Percentiles rank a stretch among this genome's conserved stretches.
Evolutionary conservation across 2,329 filamentous ascomycete genomes (phyloP).

Genomic region (Elsinoe necatrix): DNA sequence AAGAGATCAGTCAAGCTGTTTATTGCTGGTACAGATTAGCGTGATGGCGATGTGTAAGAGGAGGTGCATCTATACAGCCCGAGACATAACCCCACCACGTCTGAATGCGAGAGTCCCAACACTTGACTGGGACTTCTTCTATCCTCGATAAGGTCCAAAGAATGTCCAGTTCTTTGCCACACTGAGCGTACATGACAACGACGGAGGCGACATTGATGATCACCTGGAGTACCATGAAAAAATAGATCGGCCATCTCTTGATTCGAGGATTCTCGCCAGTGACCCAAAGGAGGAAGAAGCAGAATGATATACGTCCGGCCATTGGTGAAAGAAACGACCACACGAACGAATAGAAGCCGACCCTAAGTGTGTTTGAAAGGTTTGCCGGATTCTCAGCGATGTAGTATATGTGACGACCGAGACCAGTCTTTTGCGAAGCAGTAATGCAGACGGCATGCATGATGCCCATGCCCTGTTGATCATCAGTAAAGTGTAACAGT

Average conservation of each 20-base stretch:
- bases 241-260: slow-evolving; percentile 24
- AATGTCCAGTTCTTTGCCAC: slow-evolving; percentile 22
- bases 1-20: slow-evolving; percentile 27
- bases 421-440: slow-evolving; percentile 20
- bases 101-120: slow-evolving; percentile 21
- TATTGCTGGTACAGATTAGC: slow-evolving; percentile 23
- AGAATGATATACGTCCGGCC: slow-evolving; percentile 25
- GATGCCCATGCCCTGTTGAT: slow-evolving; percentile 19
- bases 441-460: slow-evolving; percentile 23
- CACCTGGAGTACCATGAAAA: slow-evolving; percentile 24
- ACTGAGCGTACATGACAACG: slow-evolving; percentile 23
- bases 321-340: slow-evolving; percentile 24
- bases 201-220: slow-evolving; percentile 23
- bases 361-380: slow-evolving; percentile 20
- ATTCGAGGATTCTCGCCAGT: slow-evolving; percentile 23
- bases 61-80: slow-evolving; percentile 15
- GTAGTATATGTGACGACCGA: slow-evolving; percentile 24
- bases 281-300: slow-evolving; percentile 25
- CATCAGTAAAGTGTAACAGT: neutral
- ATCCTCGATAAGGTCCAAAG: slow-evolving; percentile 17
- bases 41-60: neutral
- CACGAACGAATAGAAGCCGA: slow-evolving; percentile 22
- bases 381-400: slow-evolving; percentile 1
- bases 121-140: slow-evolving; percentile 17
- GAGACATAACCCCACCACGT: slow-evolving; percentile 20